Percentiles rank a stretch among this genome's conserved stretches.
These are phyloP conservation scores for Dactylellina leptospora DNA, from an alignment of 2,329 filamentous ascomycete genomes.

Conservation along the genomic window DNA sequence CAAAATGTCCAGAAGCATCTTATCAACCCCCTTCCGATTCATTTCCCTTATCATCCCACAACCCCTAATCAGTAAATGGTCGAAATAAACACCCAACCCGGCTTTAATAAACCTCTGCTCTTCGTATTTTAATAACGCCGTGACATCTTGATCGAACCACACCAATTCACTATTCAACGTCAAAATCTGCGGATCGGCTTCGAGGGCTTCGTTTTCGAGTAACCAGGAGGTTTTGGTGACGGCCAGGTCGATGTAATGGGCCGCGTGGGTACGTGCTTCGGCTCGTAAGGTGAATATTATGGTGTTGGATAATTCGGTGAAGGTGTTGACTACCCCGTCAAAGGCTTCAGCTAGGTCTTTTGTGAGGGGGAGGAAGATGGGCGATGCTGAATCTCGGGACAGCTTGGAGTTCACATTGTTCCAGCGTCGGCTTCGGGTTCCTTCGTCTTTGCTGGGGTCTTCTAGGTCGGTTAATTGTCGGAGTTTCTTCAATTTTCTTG, in stretches of 20 bases:
- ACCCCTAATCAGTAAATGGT: slow-evolving; percentile 78
- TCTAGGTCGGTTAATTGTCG: slow-evolving; percentile 73
- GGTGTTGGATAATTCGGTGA: slow-evolving; percentile 79
- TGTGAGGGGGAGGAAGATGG: slow-evolving; percentile 80
- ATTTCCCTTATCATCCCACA: slow-evolving; percentile 77
- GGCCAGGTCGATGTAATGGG: slow-evolving; percentile 77
- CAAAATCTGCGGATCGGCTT: slow-evolving; percentile 82
- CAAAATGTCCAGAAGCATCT: slow-evolving; percentile 91
- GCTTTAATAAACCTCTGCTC: slow-evolving; percentile 79
- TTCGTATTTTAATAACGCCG: slow-evolving; percentile 73
- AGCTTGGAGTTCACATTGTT: slow-evolving; percentile 60
- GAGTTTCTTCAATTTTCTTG: slow-evolving; percentile 80
- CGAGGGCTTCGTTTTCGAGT: slow-evolving; percentile 74
- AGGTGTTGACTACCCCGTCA: slow-evolving; percentile 83
- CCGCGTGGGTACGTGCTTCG: slow-evolving; percentile 84
- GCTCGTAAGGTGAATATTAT: slow-evolving; percentile 86
- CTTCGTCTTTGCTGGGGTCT: slow-evolving; percentile 54
- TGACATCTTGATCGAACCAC: slow-evolving; percentile 84
- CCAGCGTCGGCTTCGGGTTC: slow-evolving; percentile 52
- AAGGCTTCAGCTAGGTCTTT: slow-evolving; percentile 70
- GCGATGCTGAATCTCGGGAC: slow-evolving; percentile 66
- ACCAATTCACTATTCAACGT: slow-evolving; percentile 83
- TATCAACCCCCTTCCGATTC: slow-evolving; percentile 82
- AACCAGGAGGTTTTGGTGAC: slow-evolving; percentile 67
- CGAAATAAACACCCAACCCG: slow-evolving; percentile 80